These are phyloP conservation scores for Candida gorgasii DNA, from an alignment of 805 yeast genomes.

Conservation along the genomic window DNA sequence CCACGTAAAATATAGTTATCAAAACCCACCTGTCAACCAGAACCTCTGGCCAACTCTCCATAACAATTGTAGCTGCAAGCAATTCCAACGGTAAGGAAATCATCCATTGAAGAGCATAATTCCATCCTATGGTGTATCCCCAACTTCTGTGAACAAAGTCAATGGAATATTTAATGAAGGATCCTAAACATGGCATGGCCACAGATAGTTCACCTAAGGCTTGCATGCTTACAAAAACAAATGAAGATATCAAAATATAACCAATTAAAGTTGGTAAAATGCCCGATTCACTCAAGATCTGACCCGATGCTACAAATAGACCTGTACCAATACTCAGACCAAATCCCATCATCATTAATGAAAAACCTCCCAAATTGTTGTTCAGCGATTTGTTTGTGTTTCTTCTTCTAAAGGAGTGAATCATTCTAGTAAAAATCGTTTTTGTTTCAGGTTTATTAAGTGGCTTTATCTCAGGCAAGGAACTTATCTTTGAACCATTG, in stretches of 20 bases:
- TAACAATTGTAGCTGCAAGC: conserved; percentile 65
- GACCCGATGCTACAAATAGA: conserved; percentile 63
- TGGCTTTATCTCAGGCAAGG: background rate
- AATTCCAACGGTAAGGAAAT: conserved; percentile 73
- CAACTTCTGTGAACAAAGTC: conserved; percentile 65
- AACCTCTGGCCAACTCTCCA: conserved; percentile 51
- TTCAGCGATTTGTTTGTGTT: too few relatives aligned
- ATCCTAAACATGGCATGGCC: conserved; percentile 66
- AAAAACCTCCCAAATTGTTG: conserved; percentile 3
- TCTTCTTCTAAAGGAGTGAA: conserved; percentile 5
- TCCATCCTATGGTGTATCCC: conserved; percentile 72
- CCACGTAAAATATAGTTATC: conserved; percentile 58
- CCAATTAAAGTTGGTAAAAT: conserved; percentile 69
- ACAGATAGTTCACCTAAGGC: conserved; percentile 82
- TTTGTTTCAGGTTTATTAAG: too few relatives aligned
- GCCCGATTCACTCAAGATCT: conserved; percentile 58
- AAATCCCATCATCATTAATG: conserved; percentile 58
- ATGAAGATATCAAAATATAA: conserved; percentile 61
- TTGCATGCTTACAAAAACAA: conserved; percentile 67
- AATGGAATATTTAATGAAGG: conserved; percentile 66
- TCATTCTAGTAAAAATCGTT: background rate
- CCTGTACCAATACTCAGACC: conserved; percentile 85
- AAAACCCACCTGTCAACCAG: conserved; percentile 58
- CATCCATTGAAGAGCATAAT: conserved; percentile 78
- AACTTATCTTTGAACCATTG: too few relatives aligned